Evolutionary conservation across 331 rosid genomes (phyloP).

Genomic region (Malus hybrid): DNA sequence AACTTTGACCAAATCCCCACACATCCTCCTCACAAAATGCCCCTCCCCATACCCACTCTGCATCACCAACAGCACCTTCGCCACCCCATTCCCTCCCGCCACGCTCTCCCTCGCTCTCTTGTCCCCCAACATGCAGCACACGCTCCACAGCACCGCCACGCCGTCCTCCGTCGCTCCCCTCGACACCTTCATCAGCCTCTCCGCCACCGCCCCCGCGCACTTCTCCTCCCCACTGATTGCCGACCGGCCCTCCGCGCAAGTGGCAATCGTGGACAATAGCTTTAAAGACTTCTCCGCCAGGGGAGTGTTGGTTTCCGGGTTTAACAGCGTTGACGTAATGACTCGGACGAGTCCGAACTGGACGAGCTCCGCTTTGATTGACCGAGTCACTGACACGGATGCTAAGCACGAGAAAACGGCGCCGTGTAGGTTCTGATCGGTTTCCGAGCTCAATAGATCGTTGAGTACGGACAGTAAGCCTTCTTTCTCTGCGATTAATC

Average conservation of each 20-base stretch:
- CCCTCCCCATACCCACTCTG: slow-evolving; percentile 41
- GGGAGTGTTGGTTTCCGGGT: background rate
- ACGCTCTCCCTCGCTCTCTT: slow-evolving; percentile 34
- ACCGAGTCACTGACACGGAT: slow-evolving; percentile 24
- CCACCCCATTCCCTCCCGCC: slow-evolving; percentile 39
- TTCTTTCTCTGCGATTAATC: slow-evolving; percentile 23
- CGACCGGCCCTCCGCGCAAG: slow-evolving; percentile 42
- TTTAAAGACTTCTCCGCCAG: slow-evolving; percentile 24
- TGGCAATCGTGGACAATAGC: slow-evolving; percentile 23
- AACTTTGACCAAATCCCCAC: slow-evolving; percentile 41
- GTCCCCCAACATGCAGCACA: slow-evolving; percentile 37
- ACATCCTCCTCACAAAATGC: slow-evolving; percentile 40
- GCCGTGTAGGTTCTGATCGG: slow-evolving; percentile 10
- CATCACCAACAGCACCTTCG: slow-evolving; percentile 38
- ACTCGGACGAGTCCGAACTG: slow-evolving; percentile 19
- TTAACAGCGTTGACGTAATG: slow-evolving; percentile 13
- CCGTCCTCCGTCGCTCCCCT: slow-evolving; percentile 36
- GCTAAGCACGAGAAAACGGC: slow-evolving; percentile 29
- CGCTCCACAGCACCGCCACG: slow-evolving; percentile 44
- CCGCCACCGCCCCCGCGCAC: slow-evolving; percentile 27
- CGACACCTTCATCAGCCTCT: slow-evolving; percentile 31
- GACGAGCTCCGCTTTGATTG: slow-evolving; percentile 31
- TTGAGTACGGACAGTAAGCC: slow-evolving; percentile 16
- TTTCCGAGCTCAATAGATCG: slow-evolving; percentile 11
- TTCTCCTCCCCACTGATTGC: slow-evolving; percentile 20